Evolutionary conservation across 805 yeast species (phyloP).

Genomic region (Cyberlindnera japonica): DNA sequence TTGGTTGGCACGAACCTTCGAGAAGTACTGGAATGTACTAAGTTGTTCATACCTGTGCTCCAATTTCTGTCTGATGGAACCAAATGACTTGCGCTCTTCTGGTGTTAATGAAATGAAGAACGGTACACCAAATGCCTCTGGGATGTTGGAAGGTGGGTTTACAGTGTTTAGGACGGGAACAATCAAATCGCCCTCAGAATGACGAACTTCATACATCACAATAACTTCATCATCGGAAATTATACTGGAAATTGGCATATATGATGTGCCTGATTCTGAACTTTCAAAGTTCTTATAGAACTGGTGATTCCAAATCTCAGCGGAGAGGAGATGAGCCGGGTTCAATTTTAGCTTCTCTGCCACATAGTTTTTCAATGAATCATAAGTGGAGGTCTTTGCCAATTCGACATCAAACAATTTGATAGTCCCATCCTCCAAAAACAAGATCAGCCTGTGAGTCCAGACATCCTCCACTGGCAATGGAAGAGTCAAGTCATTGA

Average conservation of each 20-base stretch:
- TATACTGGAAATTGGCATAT: slow-evolving; percentile 63
- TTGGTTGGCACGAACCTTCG: slow-evolving; percentile 22
- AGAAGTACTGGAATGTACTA: slow-evolving; percentile 40
- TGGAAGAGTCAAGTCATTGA: slow-evolving; percentile 84
- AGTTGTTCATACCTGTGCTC: slow-evolving; percentile 45
- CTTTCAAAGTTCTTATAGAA: slow-evolving; percentile 69
- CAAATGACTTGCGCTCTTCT: slow-evolving; percentile 53
- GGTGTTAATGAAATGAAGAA: slow-evolving; percentile 57
- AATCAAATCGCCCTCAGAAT: slow-evolving; percentile 43
- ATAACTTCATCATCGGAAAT: slow-evolving; percentile 61
- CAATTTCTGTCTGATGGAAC: slow-evolving; percentile 53
- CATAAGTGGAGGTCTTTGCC: slow-evolving; percentile 57
- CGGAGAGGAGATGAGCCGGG: slow-evolving; percentile 41
- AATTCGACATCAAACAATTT: slow-evolving; percentile 66
- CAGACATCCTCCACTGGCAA: slow-evolving; percentile 74
- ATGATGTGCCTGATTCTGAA: slow-evolving; percentile 46
- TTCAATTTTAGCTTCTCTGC: slow-evolving; percentile 41
- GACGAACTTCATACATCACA: slow-evolving; percentile 55
- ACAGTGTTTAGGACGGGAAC: slow-evolving; percentile 58
- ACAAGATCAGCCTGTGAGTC: slow-evolving; percentile 58
- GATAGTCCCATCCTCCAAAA: slow-evolving; percentile 54
- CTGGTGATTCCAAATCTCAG: slow-evolving; percentile 63
- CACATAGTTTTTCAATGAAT: slow-evolving; percentile 59
- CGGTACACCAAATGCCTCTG: slow-evolving; percentile 69
- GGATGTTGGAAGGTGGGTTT: slow-evolving; percentile 36